Conservation (phyloP, 768 basidiomycete species). For the Russula foetens region DNA sequence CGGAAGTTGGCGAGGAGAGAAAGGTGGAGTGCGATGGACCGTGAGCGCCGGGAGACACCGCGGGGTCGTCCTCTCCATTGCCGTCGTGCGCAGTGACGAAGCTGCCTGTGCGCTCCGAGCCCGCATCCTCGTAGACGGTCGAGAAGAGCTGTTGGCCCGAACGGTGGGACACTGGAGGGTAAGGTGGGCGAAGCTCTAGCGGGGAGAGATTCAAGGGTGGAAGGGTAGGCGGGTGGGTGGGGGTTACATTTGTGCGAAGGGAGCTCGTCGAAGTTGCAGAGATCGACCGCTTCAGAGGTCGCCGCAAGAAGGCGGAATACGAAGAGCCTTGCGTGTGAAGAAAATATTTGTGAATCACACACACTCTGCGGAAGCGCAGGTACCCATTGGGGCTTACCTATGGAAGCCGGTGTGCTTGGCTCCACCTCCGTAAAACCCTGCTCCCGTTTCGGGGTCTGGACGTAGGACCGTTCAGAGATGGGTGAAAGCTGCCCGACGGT, state of each 20-base stretch:
- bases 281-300: conserved; percentile 56
- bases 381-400: conserved; percentile 26
- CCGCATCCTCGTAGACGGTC: conserved; percentile 27
- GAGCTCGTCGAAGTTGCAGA: conserved; percentile 44
- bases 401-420: conserved; percentile 23
- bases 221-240: conserved; percentile 39
- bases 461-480: conserved; percentile 56
- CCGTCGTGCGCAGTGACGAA: conserved; percentile 28
- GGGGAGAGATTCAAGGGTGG: conserved; percentile 36
- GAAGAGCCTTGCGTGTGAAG: conserved; percentile 14
- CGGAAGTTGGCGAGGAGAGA: neutral
- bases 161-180: conserved; percentile 16
- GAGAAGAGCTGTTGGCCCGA: conserved; percentile 25
- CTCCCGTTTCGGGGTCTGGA: conserved; percentile 42
- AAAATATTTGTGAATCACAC: neutral
- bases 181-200: conserved; percentile 15
- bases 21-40: conserved; percentile 3
- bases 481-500: conserved; percentile 47
- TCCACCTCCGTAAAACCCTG: conserved; percentile 14
- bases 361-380: conserved; percentile 10
- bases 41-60: neutral
- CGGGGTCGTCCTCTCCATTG: conserved; percentile 13
- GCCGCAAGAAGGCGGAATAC: conserved; percentile 50
- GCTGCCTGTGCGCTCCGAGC: conserved; percentile 25
- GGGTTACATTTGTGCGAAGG: conserved; percentile 41